Percentiles rank a stretch among this genome's conserved stretches.
Evolutionary conservation across 164 flowering plant species (phyloP).

Genomic region (Litsea cubeba): DNA sequence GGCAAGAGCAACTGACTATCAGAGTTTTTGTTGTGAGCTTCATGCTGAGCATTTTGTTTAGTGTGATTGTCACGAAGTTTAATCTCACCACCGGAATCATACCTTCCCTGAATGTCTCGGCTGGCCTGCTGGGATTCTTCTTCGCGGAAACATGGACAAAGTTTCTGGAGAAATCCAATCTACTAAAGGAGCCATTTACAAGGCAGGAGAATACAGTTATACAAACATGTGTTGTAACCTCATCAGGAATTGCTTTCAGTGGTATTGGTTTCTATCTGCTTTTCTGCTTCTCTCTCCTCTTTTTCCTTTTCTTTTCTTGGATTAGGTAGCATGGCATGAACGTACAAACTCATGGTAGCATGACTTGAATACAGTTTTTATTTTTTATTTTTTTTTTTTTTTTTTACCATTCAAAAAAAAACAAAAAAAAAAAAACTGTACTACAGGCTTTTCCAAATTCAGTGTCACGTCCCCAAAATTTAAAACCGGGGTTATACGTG

Average conservation of each 20-base stretch:
- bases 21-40: conserved; percentile 25
- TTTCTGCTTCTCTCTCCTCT: no score
- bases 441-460: neutral
- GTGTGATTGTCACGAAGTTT: conserved; percentile 25
- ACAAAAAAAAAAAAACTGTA: no score
- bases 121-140: conserved; percentile 31
- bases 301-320: neutral
- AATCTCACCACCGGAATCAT: conserved; percentile 30
- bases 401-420: no score
- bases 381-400: no score
- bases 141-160: conserved; percentile 29
- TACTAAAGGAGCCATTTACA: conserved; percentile 22
- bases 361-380: no score
- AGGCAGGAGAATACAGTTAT: conserved; percentile 27
- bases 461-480: no score
- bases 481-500: no score
- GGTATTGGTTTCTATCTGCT: conserved; percentile 3
- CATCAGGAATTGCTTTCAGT: conserved; percentile 31
- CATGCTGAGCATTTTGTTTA: conserved; percentile 20
- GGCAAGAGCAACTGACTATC: conserved; percentile 25
- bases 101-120: conserved; percentile 29
- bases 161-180: conserved; percentile 19
- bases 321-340: neutral
- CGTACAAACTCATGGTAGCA: no score
- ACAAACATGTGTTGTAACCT: conserved; percentile 30